A percentile compares a stretch with the other conserved stretches of the same genome.
These are phyloP conservation scores for Moringa oleifera DNA, from an alignment of 345 rosid genomes.

Conservation along the genomic window DNA sequence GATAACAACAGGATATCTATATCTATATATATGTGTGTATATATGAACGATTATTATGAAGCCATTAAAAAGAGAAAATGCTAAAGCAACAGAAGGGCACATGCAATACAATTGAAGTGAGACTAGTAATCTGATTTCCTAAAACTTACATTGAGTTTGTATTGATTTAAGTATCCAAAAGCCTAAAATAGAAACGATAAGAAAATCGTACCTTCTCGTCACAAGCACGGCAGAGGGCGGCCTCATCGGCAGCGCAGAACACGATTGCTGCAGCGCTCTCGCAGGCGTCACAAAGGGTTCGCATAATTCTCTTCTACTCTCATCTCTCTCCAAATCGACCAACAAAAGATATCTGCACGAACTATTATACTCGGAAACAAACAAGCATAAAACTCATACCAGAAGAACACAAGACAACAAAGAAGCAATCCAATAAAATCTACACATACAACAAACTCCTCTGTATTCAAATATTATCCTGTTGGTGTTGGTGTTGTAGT, in stretches of 20 bases:
- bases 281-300: conserved; percentile 82
- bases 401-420: background rate
- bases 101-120: too few relatives aligned
- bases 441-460: background rate
- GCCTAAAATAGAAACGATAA: too few relatives aligned
- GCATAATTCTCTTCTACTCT: conserved; percentile 46
- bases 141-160: too few relatives aligned
- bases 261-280: conserved; percentile 80
- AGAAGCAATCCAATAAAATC: background rate
- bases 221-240: conserved; percentile 76
- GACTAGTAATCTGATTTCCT: too few relatives aligned
- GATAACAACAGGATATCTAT: background rate
- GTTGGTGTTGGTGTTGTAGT: conserved; percentile 2
- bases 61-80: background rate
- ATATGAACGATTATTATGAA: background rate
- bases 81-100: background rate
- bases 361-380: background rate
- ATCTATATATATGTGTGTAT: too few relatives aligned
- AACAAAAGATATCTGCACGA: background rate
- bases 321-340: conserved; percentile 30
- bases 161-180: too few relatives aligned
- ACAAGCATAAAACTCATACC: background rate
- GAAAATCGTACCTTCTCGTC: conserved; percentile 57
- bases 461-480: conserved; percentile 3
- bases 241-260: conserved; percentile 90